These are phyloP conservation scores for Amauroascus verrucosus DNA, from an alignment of 2,329 filamentous ascomycete species.

Conservation along the genomic window DNA sequence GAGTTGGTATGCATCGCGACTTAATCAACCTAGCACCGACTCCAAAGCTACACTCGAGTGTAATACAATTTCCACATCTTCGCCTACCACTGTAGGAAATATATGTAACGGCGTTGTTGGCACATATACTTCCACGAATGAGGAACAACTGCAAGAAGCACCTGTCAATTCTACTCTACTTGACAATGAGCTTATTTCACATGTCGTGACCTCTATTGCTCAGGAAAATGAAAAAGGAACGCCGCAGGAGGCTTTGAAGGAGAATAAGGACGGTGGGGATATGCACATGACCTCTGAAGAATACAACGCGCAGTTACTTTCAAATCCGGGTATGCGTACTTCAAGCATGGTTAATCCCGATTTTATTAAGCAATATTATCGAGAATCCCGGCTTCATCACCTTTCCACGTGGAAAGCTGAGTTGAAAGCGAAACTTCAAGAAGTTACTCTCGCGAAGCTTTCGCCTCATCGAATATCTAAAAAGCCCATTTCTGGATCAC, in stretches of 20 bases:
- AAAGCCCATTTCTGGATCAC: slow-evolving; percentile 50
- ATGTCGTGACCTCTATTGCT: not conserved
- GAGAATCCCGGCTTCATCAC: slow-evolving; percentile 88
- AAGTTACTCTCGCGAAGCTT: slow-evolving; percentile 60
- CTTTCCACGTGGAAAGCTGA: slow-evolving; percentile 95
- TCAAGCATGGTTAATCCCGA: slow-evolving; percentile 87
- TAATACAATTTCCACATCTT: not conserved
- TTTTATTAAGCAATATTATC: slow-evolving; percentile 89
- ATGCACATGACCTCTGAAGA: slow-evolving; percentile 69
- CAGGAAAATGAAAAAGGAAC: not conserved
- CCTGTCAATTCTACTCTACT: not conserved
- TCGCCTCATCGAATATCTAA: slow-evolving; percentile 37
- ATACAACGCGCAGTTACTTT: slow-evolving; percentile 75
- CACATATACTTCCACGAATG: not conserved
- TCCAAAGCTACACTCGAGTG: not conserved
- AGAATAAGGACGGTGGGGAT: not conserved
- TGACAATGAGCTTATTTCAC: not conserved
- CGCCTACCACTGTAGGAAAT: not conserved
- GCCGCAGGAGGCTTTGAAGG: not conserved
- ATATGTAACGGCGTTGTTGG: not conserved
- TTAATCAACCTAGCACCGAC: slow-evolving; percentile 33
- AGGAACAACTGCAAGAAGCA: not conserved
- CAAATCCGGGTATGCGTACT: slow-evolving; percentile 75
- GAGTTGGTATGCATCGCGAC: slow-evolving; percentile 72
- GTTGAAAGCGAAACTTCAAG: slow-evolving; percentile 79